phyloP scores from a whole-genome alignment of 2,329 filamentous ascomycete species.

The Elsinoe perseae region DNA sequence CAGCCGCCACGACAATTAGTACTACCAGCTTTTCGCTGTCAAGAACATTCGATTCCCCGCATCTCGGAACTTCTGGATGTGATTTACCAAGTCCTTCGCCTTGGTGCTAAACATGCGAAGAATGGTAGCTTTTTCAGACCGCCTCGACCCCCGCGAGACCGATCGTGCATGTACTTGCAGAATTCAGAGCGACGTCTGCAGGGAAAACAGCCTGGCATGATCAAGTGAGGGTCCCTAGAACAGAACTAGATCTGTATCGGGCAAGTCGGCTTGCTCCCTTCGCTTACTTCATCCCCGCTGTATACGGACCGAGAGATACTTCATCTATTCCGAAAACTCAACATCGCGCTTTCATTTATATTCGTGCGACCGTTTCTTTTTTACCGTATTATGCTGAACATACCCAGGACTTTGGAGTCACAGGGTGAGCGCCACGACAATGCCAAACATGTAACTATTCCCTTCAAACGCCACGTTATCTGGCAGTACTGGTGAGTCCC shows the following conservation, averaged over 20 bases:
- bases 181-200: background rate
- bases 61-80: background rate
- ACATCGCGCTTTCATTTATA: background rate
- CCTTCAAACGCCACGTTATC: background rate
- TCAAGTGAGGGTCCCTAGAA: background rate
- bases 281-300: background rate
- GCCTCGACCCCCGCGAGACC: background rate
- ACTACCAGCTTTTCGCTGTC: background rate
- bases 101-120: background rate
- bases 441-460: background rate
- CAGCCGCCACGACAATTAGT: background rate
- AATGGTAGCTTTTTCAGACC: conserved; percentile 5
- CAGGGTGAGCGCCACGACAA: background rate
- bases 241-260: conserved; percentile 11
- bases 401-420: background rate
- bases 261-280: conserved; percentile 11
- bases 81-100: background rate
- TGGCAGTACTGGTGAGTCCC: background rate
- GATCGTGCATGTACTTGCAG: conserved; percentile 10
- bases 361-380: background rate
- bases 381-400: background rate
- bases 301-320: background rate
- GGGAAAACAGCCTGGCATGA: background rate
- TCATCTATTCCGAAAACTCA: conserved; percentile 13
- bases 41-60: conserved; percentile 1